These are phyloP conservation scores for Pythium volutum DNA, from an alignment of 352 stramenopile genomes.

Conservation along the genomic window DNA sequence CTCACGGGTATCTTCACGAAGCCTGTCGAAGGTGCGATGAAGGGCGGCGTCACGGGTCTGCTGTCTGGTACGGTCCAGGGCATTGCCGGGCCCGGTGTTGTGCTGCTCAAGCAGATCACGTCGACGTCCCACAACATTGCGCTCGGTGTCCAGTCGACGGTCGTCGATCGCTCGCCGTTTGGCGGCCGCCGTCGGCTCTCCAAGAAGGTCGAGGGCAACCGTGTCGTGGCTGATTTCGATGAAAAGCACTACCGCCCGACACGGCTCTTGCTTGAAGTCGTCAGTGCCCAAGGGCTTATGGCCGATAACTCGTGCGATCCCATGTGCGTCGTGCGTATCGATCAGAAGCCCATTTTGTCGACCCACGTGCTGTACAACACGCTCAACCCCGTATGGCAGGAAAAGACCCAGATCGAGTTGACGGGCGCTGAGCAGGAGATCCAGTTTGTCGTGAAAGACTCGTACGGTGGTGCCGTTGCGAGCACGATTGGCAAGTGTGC, in stretches of 20 bases:
- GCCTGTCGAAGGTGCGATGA: constrained; percentile 79
- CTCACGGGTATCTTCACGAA: constrained; percentile 88
- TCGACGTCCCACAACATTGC: constrained; percentile 79
- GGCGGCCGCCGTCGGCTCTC: constrained; percentile 64
- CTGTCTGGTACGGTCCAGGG: constrained; percentile 76
- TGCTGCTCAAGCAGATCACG: constrained; percentile 80
- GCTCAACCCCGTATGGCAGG: constrained; percentile 77
- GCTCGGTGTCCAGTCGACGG: constrained; percentile 73
- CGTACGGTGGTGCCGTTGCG: constrained; percentile 72
- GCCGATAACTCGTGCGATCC: constrained; percentile 78
- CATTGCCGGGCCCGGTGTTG: constrained; percentile 76
- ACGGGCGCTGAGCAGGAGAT: constrained; percentile 55
- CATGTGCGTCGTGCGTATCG: constrained; percentile 67
- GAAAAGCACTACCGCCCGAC: constrained; percentile 57
- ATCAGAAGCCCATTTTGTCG: constrained; percentile 63
- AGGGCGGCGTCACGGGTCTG: constrained; percentile 70
- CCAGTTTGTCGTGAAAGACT: constrained; percentile 83
- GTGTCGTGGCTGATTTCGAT: constrained; percentile 66
- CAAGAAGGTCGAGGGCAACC: constrained; percentile 67
- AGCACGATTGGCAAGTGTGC: constrained; percentile 78
- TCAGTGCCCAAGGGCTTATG: constrained; percentile 67
- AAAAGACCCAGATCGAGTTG: constrained; percentile 59
- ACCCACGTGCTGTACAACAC: constrained; percentile 86
- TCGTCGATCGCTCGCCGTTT: constrained; percentile 77
- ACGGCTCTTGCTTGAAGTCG: constrained; percentile 58